phyloP scores from a whole-genome alignment of 148 eudicot species.

The Rhododendron vialii region DNA sequence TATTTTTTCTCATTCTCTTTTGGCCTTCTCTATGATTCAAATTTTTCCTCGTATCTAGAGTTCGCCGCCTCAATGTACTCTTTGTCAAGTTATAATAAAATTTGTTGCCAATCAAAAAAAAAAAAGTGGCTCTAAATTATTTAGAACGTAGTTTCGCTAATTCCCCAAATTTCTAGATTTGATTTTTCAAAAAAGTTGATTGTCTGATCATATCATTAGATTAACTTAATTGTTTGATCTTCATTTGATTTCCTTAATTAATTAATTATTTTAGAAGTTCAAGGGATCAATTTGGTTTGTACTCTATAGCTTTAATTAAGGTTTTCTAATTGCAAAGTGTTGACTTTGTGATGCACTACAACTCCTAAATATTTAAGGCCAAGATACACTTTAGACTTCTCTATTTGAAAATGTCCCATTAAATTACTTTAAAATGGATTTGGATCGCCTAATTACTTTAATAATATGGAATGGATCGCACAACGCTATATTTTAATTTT shows the following conservation, averaged over 20 bases:
- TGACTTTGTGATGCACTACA: background rate
- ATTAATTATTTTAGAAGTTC: background rate
- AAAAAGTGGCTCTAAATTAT: background rate
- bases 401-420: background rate
- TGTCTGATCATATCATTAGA: background rate
- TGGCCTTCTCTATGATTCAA: too few relatives aligned
- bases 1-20: too few relatives aligned
- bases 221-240: background rate
- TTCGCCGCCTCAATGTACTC: too few relatives aligned
- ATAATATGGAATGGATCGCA: background rate
- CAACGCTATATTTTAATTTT: background rate
- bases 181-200: background rate
- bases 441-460: background rate
- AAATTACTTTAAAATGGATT: background rate
- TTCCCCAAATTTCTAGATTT: background rate
- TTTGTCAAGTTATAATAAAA: too few relatives aligned
- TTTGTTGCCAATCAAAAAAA: too few relatives aligned
- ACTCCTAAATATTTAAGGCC: background rate
- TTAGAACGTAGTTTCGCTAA: background rate
- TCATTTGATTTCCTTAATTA: background rate
- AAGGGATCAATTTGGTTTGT: background rate
- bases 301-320: background rate
- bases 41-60: too few relatives aligned
- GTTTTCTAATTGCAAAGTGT: background rate
- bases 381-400: background rate